phyloP scores from a whole-genome alignment of 805 yeast genomes.

The Candida rishiriensis region DNA sequence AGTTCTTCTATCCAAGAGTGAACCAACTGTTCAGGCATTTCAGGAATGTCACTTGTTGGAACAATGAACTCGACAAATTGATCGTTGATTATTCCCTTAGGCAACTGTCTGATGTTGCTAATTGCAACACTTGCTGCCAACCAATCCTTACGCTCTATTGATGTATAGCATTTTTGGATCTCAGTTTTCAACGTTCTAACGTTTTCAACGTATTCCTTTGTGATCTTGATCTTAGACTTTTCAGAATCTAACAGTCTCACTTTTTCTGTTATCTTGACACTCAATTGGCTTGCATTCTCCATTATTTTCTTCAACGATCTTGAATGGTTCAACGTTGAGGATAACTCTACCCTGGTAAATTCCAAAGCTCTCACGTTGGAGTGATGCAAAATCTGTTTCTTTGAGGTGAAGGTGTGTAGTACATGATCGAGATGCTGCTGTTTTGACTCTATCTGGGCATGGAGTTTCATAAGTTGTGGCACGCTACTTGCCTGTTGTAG shows the following conservation, averaged over 20 bases:
- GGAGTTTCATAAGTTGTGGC: slow-evolving; percentile 19
- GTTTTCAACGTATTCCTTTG: slow-evolving; percentile 60
- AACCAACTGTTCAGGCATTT: slow-evolving; percentile 58
- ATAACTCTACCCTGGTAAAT: slow-evolving; percentile 56
- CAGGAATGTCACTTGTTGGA: slow-evolving; percentile 84
- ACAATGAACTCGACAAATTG: slow-evolving; percentile 74
- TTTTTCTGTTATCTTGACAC: slow-evolving; percentile 61
- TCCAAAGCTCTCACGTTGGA: slow-evolving; percentile 44
- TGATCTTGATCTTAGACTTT: slow-evolving; percentile 54
- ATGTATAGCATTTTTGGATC: slow-evolving; percentile 59
- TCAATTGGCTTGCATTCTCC: slow-evolving; percentile 58
- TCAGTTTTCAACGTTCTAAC: slow-evolving; percentile 64
- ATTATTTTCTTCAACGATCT: slow-evolving; percentile 51
- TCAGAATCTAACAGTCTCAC: slow-evolving; percentile 70
- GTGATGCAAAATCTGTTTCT: slow-evolving; percentile 36
- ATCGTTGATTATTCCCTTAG: slow-evolving; percentile 51
- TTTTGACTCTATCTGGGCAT: slow-evolving; percentile 20
- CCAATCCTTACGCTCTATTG: slow-evolving; percentile 69
- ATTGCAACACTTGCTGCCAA: slow-evolving; percentile 73
- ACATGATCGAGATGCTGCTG: slow-evolving; percentile 23
- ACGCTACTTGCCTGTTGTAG: slow-evolving; percentile 21
- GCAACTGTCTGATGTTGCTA: slow-evolving; percentile 46
- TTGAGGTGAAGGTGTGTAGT: slow-evolving; percentile 20
- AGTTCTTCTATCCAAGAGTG: slow-evolving; percentile 56
- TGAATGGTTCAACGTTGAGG: slow-evolving; percentile 55